These are phyloP conservation scores for Entomortierella lignicola DNA, from an alignment of 192 early-diverging fungal genomes.

Conservation along the genomic window DNA sequence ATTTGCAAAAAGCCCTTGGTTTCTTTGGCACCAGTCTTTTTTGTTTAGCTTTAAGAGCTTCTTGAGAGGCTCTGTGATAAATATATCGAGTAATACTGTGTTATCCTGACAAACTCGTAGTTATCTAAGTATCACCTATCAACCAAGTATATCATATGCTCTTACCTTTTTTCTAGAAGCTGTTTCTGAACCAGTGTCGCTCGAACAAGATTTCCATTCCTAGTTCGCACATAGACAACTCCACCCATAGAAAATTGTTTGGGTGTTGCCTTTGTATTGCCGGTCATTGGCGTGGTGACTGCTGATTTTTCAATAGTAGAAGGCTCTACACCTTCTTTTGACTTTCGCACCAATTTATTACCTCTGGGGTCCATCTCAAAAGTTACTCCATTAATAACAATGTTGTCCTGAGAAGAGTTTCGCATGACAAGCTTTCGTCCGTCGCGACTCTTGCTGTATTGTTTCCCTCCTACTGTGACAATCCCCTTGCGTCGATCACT, in stretches of 20 bases:
- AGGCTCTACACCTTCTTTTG: neutral
- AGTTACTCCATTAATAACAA: constrained; percentile 50
- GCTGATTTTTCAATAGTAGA: neutral
- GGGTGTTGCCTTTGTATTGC: constrained; percentile 16
- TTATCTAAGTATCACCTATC: neutral
- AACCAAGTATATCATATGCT: neutral
- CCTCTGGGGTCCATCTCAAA: constrained; percentile 51
- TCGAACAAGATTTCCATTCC: constrained; percentile 50
- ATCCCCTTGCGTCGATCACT: constrained; percentile 29
- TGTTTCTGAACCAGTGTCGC: constrained; percentile 42
- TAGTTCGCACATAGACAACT: constrained; percentile 51
- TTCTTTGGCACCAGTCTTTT: constrained; percentile 16
- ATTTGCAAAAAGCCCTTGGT: constrained; percentile 34
- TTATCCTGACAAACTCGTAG: constrained; percentile 4
- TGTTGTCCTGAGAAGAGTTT: constrained; percentile 13
- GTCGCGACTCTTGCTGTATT: constrained; percentile 36
- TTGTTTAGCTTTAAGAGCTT: constrained; percentile 15
- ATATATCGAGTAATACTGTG: neutral
- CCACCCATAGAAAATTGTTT: constrained; percentile 51
- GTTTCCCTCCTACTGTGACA: constrained; percentile 28
- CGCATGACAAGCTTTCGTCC: constrained; percentile 41
- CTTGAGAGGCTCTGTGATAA: constrained; percentile 22
- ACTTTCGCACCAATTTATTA: constrained; percentile 47
- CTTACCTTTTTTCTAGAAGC: constrained; percentile 36
- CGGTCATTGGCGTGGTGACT: neutral